Base-by-base conservation (phyloP, 345 rosid genomes). In the Sonneratia alba region DNA sequence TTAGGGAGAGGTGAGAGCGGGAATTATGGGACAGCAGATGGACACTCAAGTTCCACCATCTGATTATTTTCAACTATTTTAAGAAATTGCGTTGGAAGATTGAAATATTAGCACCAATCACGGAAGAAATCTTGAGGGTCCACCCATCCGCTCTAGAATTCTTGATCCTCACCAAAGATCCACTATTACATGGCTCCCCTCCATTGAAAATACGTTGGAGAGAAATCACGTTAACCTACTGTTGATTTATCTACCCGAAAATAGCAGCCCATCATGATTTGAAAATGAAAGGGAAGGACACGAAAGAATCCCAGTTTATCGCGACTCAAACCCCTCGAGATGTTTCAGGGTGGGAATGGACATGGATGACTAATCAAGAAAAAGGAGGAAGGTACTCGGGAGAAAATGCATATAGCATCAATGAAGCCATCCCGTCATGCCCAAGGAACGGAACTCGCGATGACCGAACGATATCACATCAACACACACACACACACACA, bases 91-190 rank as follows among this genome's bases (percentile, higher is more conserved):
- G 5, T 16, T 2, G 53, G 10, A 10, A 3, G 51, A 37, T 56
- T 72, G n/a, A 66, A 67, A 64, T 55, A 21, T 38, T 36, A 19
- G 75, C 85, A 42, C 78, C 84, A 72, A 82, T 81, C 78, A 59
- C 80, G 75, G 78, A 55, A 59, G 56, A 22, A 21, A 22, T 65
- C 43, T 67, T 27, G 51, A 49, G 66, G 22, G 45, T 47, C 42
- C 72, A 74, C 77, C 81, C 68, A 62, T 15, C 51, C n/a, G 21
- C 51, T 16, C 57, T 16, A 15, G 7, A 51, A 13, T 51, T 78
- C 48, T 67, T 42, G 69, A 78, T 72, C 83, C 71, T 74, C 36
- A 36, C 36, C 63, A 53, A 70, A 32, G 45, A 37, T 36, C 40
- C 6, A 13, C 18, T 19, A 5, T 53, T 37, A 68, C 51, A 22